Conservation (phyloP, 768 basidiomycete genomes). For the Rossbeevera mucosa region DNA sequence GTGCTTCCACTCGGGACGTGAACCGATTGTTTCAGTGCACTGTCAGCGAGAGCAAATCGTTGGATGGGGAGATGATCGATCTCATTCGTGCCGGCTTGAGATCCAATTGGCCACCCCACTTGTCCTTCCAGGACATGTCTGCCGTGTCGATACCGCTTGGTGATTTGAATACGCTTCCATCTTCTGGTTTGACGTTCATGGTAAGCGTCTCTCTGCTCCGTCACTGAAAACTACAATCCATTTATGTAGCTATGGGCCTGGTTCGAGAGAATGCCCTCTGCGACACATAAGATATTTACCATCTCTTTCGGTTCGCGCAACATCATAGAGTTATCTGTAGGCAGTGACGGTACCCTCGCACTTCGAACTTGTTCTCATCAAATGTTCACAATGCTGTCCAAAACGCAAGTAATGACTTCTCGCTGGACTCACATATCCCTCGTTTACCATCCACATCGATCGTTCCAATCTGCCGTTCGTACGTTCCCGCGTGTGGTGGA, state of each 20-base stretch:
- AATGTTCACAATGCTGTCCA: constrained; percentile 40
- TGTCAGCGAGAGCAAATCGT: constrained; percentile 42
- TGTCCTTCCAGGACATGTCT: constrained; percentile 59
- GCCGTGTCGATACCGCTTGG: constrained; percentile 46
- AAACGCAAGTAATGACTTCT: constrained; percentile 44
- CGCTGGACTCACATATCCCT: constrained; percentile 73
- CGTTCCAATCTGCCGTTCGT: constrained; percentile 59
- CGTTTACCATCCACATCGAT: constrained; percentile 58
- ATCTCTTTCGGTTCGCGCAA: constrained; percentile 28
- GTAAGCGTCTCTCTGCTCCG: constrained; percentile 31
- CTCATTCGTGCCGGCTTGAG: constrained; percentile 67
- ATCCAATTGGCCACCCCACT: constrained; percentile 74
- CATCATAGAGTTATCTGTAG: constrained; percentile 45
- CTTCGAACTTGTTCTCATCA: constrained; percentile 38
- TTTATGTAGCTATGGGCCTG: constrained; percentile 43
- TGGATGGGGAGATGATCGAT: constrained; percentile 66
- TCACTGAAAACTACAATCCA: background rate
- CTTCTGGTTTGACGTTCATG: constrained; percentile 70
- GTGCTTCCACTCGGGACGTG: constrained; percentile 61
- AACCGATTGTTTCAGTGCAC: constrained; percentile 57
- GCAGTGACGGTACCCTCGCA: constrained; percentile 54
- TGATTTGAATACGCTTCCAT: constrained; percentile 50
- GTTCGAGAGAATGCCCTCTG: constrained; percentile 40
- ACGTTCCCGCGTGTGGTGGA: constrained; percentile 20
- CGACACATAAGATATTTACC: constrained; percentile 34